phyloP scores from a whole-genome alignment of 805 yeast genomes.

The Kodamaea kakaduensis region DNA sequence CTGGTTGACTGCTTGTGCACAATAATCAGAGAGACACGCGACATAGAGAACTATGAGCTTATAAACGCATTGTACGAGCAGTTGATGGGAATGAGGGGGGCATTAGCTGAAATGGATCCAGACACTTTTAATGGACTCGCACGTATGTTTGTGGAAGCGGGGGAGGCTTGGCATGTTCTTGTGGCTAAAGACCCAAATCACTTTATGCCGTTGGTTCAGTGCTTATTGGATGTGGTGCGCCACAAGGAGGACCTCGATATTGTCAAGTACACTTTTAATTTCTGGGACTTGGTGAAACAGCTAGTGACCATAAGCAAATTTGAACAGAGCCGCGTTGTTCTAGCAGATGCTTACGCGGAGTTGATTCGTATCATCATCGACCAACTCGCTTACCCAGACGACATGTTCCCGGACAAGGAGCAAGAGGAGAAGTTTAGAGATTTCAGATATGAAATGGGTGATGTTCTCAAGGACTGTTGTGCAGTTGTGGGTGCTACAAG shows the following conservation, averaged over 20 bases:
- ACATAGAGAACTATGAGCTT: slow-evolving; percentile 58
- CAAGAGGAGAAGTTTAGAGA: slow-evolving; percentile 90
- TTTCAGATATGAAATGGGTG: slow-evolving; percentile 95
- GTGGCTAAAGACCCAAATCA: slow-evolving; percentile 68
- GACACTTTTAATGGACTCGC: slow-evolving; percentile 69
- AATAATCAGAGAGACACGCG: slow-evolving; percentile 76
- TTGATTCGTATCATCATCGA: slow-evolving; percentile 58
- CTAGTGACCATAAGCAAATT: slow-evolving; percentile 59
- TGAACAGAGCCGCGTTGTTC: slow-evolving; percentile 46
- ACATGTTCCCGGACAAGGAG: slow-evolving; percentile 66
- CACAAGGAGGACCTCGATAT: slow-evolving; percentile 83
- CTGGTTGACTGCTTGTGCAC: slow-evolving; percentile 85
- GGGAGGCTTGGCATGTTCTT: slow-evolving; percentile 91
- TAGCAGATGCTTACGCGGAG: slow-evolving; percentile 52
- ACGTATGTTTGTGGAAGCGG: slow-evolving; percentile 83
- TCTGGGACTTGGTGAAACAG: slow-evolving; percentile 83
- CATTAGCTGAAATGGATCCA: slow-evolving; percentile 43
- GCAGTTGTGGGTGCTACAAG: slow-evolving; percentile 75
- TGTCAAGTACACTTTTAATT: slow-evolving; percentile 84
- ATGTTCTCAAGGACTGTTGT: slow-evolving; percentile 94
- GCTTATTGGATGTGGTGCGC: slow-evolving; percentile 65
- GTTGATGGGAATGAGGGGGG: slow-evolving; percentile 56
- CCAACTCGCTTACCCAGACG: slow-evolving; percentile 71
- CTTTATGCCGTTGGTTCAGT: slow-evolving; percentile 70
- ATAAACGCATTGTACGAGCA: slow-evolving; percentile 67